Percentiles rank a stretch among this genome's conserved stretches.
phyloP scores from a whole-genome alignment of 1,139 yeast species.

The Protomyces inundatus region DNA sequence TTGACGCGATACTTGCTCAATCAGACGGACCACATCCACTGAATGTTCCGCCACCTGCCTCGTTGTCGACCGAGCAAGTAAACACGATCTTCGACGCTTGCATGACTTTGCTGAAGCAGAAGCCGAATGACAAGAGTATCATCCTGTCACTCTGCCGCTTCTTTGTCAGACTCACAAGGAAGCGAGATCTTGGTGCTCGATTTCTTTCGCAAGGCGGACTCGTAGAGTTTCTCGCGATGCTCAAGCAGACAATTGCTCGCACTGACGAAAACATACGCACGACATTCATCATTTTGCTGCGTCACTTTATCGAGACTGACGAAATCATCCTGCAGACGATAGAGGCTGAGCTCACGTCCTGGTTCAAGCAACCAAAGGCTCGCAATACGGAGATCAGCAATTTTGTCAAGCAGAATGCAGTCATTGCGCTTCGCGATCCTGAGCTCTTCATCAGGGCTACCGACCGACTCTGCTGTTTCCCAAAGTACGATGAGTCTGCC shows the following conservation, averaged over 20 bases:
- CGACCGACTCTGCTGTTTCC: conserved; percentile 43
- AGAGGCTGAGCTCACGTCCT: conserved; percentile 38
- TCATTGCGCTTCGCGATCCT: conserved; percentile 58
- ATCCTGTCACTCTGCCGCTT: conserved; percentile 47
- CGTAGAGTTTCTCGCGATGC: conserved; percentile 37
- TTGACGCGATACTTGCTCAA: not conserved
- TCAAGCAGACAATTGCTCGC: conserved; percentile 36
- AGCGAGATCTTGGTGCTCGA: conserved; percentile 41
- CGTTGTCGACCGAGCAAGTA: not conserved
- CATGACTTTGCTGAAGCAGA: not conserved
- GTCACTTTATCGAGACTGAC: conserved; percentile 66
- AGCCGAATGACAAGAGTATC: conserved; percentile 5
- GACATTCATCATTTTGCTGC: conserved; percentile 45
- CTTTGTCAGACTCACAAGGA: conserved; percentile 51
- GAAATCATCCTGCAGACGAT: conserved; percentile 50
- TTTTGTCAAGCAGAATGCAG: conserved; percentile 52
- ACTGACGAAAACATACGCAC: conserved; percentile 38
- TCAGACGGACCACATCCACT: not conserved
- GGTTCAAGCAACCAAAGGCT: conserved; percentile 37
- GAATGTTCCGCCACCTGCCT: not conserved
- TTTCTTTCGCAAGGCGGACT: conserved; percentile 48
- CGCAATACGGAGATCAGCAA: conserved; percentile 45
- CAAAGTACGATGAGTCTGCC: conserved; percentile 34
- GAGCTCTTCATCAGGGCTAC: conserved; percentile 51
- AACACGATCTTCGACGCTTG: not conserved